Evolutionary conservation across 2,329 filamentous ascomycete species (phyloP), one percentile per base, ranked within the genome.

Genomic region (Trichoderma asperellum): DNA sequence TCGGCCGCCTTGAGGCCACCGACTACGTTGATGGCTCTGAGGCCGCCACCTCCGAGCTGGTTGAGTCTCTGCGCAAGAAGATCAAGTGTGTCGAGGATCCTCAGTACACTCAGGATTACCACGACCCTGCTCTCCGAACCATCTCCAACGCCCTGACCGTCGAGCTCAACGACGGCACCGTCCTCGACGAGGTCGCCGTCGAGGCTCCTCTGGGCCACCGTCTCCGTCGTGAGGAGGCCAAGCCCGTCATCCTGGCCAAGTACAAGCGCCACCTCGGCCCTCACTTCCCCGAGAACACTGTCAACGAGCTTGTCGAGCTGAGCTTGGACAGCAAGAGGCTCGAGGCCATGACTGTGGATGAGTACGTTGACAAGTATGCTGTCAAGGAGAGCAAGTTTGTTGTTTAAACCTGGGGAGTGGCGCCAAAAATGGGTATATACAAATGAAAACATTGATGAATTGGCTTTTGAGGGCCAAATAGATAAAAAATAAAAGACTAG

Each of bases 81-180:
- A 98, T 99, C 85, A 90, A 89, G 81, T 99, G 96, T 82, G 93
- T 97, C 66, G 96, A 99, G 84, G 96, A 99, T 83, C 92, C 93
- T 69, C 88, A 95, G 82, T 98, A 94, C 87, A 98, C 96, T 74
- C 83, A 86, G 79, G 95, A 98, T 82, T 99, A 99, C 89, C 96
- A 99, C 80, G 88, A 98, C 85, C 93, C 96, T 35, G 85, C 87
- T 74, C 92, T 96, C 85, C 93, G 96, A 76, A 97, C 94, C 81
- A 99, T 99, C 83, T 93, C 94, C 81, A 99, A 99, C 84, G 96
- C 94, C 10, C 86, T 99, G 73, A 97, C 94, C 35, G 94, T 99
- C 70, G 95, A 91, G 77, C 87, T 99, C 75, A 96, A 97, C 81
- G 95, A 98, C 79, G 96, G 96, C 76, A 97, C 94, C 58, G 87